Evolutionary conservation across 1,139 yeast genomes (phyloP).

Genomic region (Geotrichum histeridarum): DNA sequence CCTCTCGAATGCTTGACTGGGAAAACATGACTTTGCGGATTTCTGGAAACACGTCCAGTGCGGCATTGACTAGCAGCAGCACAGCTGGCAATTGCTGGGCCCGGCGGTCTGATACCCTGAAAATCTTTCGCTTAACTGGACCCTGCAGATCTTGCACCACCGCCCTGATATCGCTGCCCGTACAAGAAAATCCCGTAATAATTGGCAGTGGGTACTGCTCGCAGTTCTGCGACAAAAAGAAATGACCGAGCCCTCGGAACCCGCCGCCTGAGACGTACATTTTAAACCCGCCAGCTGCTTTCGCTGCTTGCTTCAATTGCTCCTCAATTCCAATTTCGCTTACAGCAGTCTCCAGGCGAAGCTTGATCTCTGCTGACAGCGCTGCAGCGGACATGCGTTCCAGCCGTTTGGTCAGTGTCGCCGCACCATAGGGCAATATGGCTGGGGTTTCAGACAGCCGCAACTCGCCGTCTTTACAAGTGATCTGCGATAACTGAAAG

Average conservation of each 20-base stretch:
- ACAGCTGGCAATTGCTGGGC: constrained; percentile 61
- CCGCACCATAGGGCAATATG: constrained; percentile 63
- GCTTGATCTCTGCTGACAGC: constrained; percentile 26
- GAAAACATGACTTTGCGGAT: constrained; percentile 57
- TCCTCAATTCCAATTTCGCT: constrained; percentile 39
- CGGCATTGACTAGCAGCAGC: constrained; percentile 53
- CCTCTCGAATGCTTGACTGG: constrained; percentile 71
- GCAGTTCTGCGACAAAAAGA: constrained; percentile 49
- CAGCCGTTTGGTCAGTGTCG: constrained; percentile 52
- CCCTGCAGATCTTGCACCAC: constrained; percentile 24
- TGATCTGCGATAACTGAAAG: constrained; percentile 60
- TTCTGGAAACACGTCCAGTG: constrained; percentile 53
- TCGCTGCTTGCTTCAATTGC: constrained; percentile 36
- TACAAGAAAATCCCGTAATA: constrained; percentile 58
- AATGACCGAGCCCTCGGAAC: constrained; percentile 57
- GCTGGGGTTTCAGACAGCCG: constrained; percentile 52
- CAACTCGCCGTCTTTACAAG: constrained; percentile 49
- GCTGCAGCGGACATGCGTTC: constrained; percentile 38
- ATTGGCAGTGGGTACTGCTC: constrained; percentile 49
- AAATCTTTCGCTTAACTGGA: constrained; percentile 39
- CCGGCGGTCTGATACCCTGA: constrained; percentile 57
- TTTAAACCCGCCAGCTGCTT: constrained; percentile 51
- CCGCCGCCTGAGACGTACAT: constrained; percentile 66
- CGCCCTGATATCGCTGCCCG: constrained; percentile 45
- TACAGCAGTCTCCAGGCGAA: constrained; percentile 43